Base-by-base conservation (phyloP, 2,329 filamentous ascomycete species). In the Parastagonospora avenae region DNA sequence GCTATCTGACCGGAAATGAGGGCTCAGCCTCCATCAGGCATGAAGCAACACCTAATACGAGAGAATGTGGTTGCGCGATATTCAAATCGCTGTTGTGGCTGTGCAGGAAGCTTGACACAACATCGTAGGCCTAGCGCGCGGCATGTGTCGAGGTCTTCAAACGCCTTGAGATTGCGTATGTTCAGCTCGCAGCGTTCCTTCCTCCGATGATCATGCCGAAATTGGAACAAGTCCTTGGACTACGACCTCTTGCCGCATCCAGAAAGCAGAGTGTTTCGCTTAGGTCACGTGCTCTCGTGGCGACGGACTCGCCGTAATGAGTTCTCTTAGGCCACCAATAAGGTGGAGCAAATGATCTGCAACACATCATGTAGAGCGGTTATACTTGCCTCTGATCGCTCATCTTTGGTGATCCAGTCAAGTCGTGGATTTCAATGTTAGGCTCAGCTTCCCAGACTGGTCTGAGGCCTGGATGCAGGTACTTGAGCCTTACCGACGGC, bases 401-500 rank as follows among this genome's bases (percentile, higher is more conserved):
- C 3, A 32, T n/a, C 30, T 32, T 7, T 19, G 14, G 33, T 6
- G 14, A 27, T 16, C 44, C 36, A 46, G 44, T 46, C 11, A 15
- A 30, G 29, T 11, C 12, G 35, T 46, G 35, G 32, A 33, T 28
- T 35, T 15, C 14, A 35, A 39, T 19, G 4, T 29, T 15, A 24
- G 46, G 15, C 40, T 28, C 43, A 50, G 48, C 40, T 48, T 37
- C 46, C 46, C 32, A 30, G 8, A 47, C 40, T 54, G 52, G 46
- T 15, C 16, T 39, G n/a, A 42, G 29, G 40, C 37, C 45, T 47
- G 42, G 54, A 50, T 49, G 30, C 44, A 48, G 46, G 42, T 44
- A 31, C 45, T 41, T 43, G 48, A 55, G 55, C 51, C 48, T 40
- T 55, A 46, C 42, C 33, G n/a, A 51, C 50, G 47, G 54, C 44